Evolutionary conservation across 805 yeast species (phyloP).

Genomic region (Scheffersomyces stipitis): DNA sequence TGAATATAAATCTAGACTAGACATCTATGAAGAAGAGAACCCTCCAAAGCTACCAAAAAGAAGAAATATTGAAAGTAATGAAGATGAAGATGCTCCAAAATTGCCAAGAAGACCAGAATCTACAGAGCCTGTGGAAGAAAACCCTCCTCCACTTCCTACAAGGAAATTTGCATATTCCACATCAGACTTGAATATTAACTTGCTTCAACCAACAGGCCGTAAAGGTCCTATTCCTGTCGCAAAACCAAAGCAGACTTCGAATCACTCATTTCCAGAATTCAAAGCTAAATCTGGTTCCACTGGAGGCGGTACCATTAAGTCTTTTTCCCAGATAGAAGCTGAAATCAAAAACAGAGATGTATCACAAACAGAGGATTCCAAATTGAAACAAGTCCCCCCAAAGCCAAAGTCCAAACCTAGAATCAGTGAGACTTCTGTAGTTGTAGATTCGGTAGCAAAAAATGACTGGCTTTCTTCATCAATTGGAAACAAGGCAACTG

Average conservation of each 20-base stretch:
- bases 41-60: slow-evolving; percentile 16
- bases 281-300: not conserved
- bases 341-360: not conserved
- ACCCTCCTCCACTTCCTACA: not conserved
- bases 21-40: slow-evolving; percentile 7
- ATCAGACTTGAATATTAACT: slow-evolving; percentile 1
- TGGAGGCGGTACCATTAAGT: not conserved
- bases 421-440: not conserved
- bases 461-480: slow-evolving; percentile 16
- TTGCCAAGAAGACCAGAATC: slow-evolving; percentile 4
- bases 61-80: slow-evolving; percentile 1
- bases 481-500: slow-evolving; percentile 8
- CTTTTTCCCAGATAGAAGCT: not conserved
- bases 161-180: not conserved
- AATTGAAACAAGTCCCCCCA: slow-evolving; percentile 1
- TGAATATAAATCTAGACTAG: not conserved
- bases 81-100: not conserved
- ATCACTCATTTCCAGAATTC: not conserved
- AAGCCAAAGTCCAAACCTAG: slow-evolving; percentile 2
- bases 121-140: slow-evolving; percentile 16
- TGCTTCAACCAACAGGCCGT: slow-evolving; percentile 17
- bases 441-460: not conserved
- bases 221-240: too few species aligned
- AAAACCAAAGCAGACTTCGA: too few species aligned
- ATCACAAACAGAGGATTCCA: slow-evolving; percentile 4